Evolutionary conservation across 2,329 filamentous ascomycete species (phyloP).

Genomic region (Talaromyces sp.): DNA sequence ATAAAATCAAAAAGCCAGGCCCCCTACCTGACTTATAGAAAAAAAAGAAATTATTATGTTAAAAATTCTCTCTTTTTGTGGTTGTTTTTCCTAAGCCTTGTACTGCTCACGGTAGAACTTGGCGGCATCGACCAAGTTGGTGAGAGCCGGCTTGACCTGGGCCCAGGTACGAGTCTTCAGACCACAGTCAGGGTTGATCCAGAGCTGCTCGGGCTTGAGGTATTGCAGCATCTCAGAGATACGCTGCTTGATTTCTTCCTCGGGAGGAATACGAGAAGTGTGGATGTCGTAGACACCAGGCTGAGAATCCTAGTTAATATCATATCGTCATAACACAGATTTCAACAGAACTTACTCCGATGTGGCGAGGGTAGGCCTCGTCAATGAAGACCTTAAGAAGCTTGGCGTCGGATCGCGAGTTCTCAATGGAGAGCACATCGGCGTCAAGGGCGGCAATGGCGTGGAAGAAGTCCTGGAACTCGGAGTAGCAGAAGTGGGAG

Average conservation of each 20-base stretch:
- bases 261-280: slow-evolving; percentile 91
- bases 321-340: neutral
- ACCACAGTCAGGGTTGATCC: slow-evolving; percentile 99
- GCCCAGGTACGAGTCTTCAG: slow-evolving; percentile 98
- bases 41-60: slow-evolving; percentile 6
- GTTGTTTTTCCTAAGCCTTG: slow-evolving; percentile 33
- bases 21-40: neutral
- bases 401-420: slow-evolving; percentile 99
- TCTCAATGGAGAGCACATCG: slow-evolving; percentile 98
- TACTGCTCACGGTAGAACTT: slow-evolving; percentile 94
- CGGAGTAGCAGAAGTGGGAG: slow-evolving; percentile 99
- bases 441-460: slow-evolving; percentile 97
- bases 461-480: slow-evolving; percentile 99
- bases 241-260: slow-evolving; percentile 97
- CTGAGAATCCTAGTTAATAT: neutral
- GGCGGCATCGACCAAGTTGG: slow-evolving; percentile 97
- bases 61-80: neutral
- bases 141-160: slow-evolving; percentile 93
- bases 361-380: slow-evolving; percentile 94
- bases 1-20: neutral
- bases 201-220: slow-evolving; percentile 97
- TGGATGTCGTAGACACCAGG: slow-evolving; percentile 99
- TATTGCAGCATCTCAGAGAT: slow-evolving; percentile 97
- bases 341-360: slow-evolving; percentile 49
- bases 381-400: slow-evolving; percentile 98